Conservation (phyloP, 169 alveolate genomes). For the Theileria annulata region DNA sequence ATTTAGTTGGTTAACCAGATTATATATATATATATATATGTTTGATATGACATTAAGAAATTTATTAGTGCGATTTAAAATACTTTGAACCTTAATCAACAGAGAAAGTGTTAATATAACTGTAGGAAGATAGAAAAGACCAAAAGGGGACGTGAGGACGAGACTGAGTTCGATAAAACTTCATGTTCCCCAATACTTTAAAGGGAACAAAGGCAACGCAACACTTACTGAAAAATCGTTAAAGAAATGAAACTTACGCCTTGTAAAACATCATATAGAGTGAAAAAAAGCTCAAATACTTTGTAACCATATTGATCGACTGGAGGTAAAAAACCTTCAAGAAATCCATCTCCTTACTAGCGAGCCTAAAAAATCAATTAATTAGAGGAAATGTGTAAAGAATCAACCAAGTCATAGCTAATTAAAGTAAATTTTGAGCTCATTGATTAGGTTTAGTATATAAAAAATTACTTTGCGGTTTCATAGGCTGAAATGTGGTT, state of each 20-base stretch:
- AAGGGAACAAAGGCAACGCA: conserved; percentile 22
- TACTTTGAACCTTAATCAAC: background rate
- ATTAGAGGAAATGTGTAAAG: background rate
- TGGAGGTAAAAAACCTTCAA: conserved; percentile 32
- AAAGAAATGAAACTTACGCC: conserved; percentile 1
- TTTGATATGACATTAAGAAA: background rate
- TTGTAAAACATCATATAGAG: conserved; percentile 3
- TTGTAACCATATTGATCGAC: conserved; percentile 1
- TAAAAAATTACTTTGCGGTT: conserved; percentile 29
- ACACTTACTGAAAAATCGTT: background rate
- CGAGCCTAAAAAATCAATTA: background rate
- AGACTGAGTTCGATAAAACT: conserved; percentile 23
- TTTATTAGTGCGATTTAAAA: background rate
- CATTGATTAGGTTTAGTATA: background rate
- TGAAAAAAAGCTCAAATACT: conserved; percentile 21
- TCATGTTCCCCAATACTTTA: conserved; percentile 27
- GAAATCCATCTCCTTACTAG: conserved; percentile 1
- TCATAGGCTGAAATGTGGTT: conserved; percentile 65
- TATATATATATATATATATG: background rate
- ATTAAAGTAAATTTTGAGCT: background rate
- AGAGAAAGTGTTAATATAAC: conserved; percentile 37
- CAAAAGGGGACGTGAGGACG: conserved; percentile 41
- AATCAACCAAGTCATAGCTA: background rate
- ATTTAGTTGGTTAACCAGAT: conserved; percentile 8
- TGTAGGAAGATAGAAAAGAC: conserved; percentile 37